Conservation (phyloP, 306 rosid species). For the Pterocarpus santalinus region DNA sequence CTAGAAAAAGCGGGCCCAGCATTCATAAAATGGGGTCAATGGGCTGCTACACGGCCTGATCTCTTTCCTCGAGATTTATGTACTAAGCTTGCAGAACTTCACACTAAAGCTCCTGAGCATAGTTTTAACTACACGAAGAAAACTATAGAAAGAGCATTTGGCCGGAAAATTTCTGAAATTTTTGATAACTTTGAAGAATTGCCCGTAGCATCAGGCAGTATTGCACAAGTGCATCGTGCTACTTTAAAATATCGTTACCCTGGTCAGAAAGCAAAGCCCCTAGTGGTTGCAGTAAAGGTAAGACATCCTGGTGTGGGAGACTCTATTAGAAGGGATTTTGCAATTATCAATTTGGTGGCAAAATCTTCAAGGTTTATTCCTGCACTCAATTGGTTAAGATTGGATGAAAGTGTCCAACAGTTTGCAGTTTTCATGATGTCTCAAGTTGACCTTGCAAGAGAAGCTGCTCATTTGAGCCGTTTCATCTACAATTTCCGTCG, state of each 20-base stretch:
- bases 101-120: slow-evolving; percentile 86
- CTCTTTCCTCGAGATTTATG: slow-evolving; percentile 85
- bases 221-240: slow-evolving; percentile 91
- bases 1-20: slow-evolving; percentile 87
- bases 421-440: slow-evolving; percentile 93
- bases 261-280: slow-evolving; percentile 72
- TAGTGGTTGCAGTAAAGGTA: slow-evolving; percentile 86
- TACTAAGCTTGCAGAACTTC: slow-evolving; percentile 77
- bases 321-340: slow-evolving; percentile 88
- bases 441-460: slow-evolving; percentile 94
- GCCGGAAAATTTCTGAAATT: slow-evolving; percentile 76
- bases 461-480: slow-evolving; percentile 94
- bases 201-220: slow-evolving; percentile 93
- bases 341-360: slow-evolving; percentile 73
- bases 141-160: slow-evolving; percentile 83
- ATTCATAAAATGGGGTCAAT: slow-evolving; percentile 94
- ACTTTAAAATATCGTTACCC: slow-evolving; percentile 79
- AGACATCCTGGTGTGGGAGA: slow-evolving; percentile 95
- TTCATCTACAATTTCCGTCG: slow-evolving; percentile 83
- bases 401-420: slow-evolving; percentile 93
- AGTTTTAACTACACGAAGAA: slow-evolving; percentile 77
- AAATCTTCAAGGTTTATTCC: slow-evolving; percentile 73
- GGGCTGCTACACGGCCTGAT: slow-evolving; percentile 97
- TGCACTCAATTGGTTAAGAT: slow-evolving; percentile 79
- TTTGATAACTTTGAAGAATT: slow-evolving; percentile 84